Conservation (phyloP, 371 early-diverging fungal genomes). For the Mycotypha africana region DNA sequence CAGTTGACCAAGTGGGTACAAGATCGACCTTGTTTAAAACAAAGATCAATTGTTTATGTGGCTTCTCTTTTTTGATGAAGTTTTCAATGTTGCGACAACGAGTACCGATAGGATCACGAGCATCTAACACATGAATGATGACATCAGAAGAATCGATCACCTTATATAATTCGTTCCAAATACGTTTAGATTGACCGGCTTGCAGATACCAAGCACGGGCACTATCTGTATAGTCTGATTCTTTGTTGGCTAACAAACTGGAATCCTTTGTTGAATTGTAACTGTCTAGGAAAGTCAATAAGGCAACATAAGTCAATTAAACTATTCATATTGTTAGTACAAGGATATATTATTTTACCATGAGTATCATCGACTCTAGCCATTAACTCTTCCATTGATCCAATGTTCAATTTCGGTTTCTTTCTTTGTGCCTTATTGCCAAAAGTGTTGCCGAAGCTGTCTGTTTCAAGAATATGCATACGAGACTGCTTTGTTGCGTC, state of each 20-base stretch:
- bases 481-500: conserved; percentile 77
- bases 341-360: conserved; percentile 29
- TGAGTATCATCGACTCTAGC: conserved; percentile 56
- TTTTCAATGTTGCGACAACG: conserved; percentile 91
- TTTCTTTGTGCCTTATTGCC: conserved; percentile 95
- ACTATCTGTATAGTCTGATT: conserved; percentile 66
- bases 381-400: conserved; percentile 82
- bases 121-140: conserved; percentile 97
- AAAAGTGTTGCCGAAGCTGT: conserved; percentile 88
- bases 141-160: conserved; percentile 99
- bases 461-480: conserved; percentile 92
- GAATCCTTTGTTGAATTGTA: conserved; percentile 76
- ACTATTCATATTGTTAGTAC: too few relatives aligned
- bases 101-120: conserved; percentile 98
- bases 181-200: conserved; percentile 97
- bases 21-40: conserved; percentile 99
- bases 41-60: conserved; percentile 97
- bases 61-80: conserved; percentile 90
- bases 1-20: conserved; percentile 99
- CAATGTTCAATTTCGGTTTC: conserved; percentile 76
- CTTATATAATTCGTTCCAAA: conserved; percentile 99
- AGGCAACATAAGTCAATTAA: neutral
- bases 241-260: conserved; percentile 68
- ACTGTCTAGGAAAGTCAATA: conserved; percentile 34
- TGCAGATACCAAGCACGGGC: conserved; percentile 83